These are phyloP conservation scores for Umbilicus rupestris DNA, from an alignment of 164 flowering plant genomes.

Conservation along the genomic window DNA sequence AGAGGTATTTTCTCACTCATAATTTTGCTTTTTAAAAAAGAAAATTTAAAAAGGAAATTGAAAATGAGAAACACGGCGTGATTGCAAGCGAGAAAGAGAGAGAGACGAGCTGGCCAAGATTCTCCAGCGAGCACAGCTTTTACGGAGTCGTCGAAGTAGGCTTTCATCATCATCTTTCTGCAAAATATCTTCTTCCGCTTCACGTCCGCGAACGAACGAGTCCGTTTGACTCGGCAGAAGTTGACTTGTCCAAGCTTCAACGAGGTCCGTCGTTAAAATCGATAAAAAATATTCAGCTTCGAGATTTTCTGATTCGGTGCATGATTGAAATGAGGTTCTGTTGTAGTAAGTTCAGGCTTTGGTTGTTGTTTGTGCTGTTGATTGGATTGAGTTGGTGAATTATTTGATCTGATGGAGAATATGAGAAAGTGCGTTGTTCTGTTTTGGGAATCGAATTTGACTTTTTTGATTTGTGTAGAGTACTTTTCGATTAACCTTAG, in stretches of 20 bases:
- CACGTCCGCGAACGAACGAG: constrained; percentile 3
- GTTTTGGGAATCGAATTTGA: background rate
- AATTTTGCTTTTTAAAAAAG: no score
- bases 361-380: background rate
- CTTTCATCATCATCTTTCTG: background rate
- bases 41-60: no score
- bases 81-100: background rate
- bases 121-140: background rate
- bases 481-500: background rate
- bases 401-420: background rate
- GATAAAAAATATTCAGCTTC: background rate
- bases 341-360: background rate
- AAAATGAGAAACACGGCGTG: no score
- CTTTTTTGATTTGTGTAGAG: background rate
- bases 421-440: background rate
- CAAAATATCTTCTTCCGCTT: background rate
- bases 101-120: background rate
- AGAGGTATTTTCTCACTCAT: no score
- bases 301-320: background rate
- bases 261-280: background rate
- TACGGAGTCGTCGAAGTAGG: background rate
- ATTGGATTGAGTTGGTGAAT: background rate
- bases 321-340: background rate
- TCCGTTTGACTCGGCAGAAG: background rate
- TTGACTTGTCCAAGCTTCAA: background rate